Conservation (phyloP, 108 stramenopile genomes). For the Nannochloropsis gaditana region DNA sequence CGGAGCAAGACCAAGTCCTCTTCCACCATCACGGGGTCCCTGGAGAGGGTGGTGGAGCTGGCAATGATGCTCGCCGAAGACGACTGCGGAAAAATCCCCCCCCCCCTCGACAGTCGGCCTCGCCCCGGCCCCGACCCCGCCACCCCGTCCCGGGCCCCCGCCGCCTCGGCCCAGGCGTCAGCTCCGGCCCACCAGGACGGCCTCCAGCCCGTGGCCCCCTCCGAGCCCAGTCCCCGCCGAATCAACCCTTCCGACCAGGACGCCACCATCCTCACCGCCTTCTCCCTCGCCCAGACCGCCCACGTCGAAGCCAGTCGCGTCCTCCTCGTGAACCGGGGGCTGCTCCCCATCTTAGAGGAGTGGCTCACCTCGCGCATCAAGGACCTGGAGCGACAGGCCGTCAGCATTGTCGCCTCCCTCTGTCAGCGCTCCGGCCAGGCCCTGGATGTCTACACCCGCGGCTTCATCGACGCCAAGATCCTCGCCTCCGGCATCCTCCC, state of each 20-base stretch:
- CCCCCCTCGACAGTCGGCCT: no score
- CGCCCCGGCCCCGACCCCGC: not conserved
- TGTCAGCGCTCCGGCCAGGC: not conserved
- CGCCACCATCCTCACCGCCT: not conserved
- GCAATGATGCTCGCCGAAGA: not conserved
- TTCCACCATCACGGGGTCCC: not conserved
- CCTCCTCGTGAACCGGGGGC: not conserved
- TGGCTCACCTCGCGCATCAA: not conserved
- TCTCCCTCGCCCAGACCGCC: conserved; percentile 10
- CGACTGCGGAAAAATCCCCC: not conserved
- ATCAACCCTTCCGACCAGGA: not conserved
- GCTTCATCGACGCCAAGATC: conserved; percentile 15
- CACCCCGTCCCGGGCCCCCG: not conserved
- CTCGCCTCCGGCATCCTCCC: not conserved
- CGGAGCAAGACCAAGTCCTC: not conserved
- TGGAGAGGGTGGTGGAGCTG: not conserved
- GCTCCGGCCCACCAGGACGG: not conserved
- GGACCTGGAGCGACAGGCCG: conserved; percentile 2
- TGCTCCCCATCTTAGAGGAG: not conserved
- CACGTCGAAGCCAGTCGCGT: not conserved
- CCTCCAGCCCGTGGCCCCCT: not conserved
- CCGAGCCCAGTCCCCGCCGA: not conserved
- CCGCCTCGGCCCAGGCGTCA: not conserved
- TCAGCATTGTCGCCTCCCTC: not conserved
- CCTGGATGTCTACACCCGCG: not conserved